Percentiles rank a stretch among this genome's conserved stretches.
These are phyloP conservation scores for Quercus gilva DNA, from an alignment of 306 rosid genomes.

Conservation along the genomic window DNA sequence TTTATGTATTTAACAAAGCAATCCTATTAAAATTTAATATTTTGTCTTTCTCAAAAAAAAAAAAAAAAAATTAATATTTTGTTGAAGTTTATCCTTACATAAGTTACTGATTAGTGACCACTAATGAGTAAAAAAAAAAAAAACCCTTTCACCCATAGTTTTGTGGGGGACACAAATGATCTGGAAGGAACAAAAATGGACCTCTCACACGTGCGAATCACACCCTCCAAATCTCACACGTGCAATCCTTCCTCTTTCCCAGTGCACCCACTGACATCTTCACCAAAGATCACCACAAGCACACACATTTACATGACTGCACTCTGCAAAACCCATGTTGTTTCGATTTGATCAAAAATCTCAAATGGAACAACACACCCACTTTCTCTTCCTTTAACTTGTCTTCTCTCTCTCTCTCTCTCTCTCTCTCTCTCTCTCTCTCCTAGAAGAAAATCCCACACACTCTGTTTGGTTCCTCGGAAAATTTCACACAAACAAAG, in stretches of 20 bases:
- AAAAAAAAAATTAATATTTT: no score
- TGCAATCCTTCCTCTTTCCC: neutral
- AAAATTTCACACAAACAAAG: constrained; percentile 5
- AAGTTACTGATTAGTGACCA: no score
- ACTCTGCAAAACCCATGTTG: no score
- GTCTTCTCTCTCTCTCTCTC: no score
- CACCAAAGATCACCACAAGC: neutral
- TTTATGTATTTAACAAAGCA: no score
- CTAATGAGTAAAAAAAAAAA: neutral
- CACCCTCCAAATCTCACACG: neutral
- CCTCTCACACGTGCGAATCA: neutral
- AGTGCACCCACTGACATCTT: neutral
- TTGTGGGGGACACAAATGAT: no score
- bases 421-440: neutral
- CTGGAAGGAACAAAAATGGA: neutral
- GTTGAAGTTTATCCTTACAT: no score
- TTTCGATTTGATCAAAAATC: neutral
- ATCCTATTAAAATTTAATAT: no score
- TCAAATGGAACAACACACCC: neutral
- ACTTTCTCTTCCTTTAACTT: neutral
- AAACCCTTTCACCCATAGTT: neutral
- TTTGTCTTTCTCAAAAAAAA: no score
- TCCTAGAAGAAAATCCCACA: neutral
- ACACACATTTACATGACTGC: no score
- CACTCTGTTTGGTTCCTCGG: constrained; percentile 21